A percentile compares a stretch with the other conserved stretches of the same genome.
Conservation (phyloP, 805 yeast species). For the Candida sakaeoensis region DNA sequence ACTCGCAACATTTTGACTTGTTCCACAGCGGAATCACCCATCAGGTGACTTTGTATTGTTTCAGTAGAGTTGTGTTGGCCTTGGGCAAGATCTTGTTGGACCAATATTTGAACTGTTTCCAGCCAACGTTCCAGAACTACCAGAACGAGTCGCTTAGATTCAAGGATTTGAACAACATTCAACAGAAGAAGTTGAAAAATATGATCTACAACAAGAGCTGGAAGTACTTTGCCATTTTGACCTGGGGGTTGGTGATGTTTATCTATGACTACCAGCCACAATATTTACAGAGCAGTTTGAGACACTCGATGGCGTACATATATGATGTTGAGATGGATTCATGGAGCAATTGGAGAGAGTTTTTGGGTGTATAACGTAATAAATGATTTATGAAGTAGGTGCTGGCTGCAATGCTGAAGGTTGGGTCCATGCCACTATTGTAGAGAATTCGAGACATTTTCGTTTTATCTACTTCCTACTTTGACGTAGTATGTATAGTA, state of each 20-base stretch:
- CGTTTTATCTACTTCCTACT: too few relatives aligned
- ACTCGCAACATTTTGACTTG: constrained; percentile 40
- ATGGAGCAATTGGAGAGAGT: constrained; percentile 47
- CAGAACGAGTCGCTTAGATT: constrained; percentile 11
- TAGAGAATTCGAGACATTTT: too few relatives aligned
- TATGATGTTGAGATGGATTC: constrained; percentile 55
- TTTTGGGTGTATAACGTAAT: constrained; percentile 33
- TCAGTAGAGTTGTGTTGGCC: constrained; percentile 65
- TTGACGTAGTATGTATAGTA: too few relatives aligned
- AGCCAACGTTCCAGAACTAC: constrained; percentile 25
- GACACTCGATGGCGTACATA: constrained; percentile 67
- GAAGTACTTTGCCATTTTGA: constrained; percentile 57
- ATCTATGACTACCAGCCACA: constrained; percentile 61
- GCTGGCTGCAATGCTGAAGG: too few relatives aligned
- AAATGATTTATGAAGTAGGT: too few relatives aligned
- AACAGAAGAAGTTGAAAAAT: constrained; percentile 29
- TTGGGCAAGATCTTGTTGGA: constrained; percentile 50
- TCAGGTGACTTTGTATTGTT: constrained; percentile 71
- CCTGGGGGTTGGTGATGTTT: constrained; percentile 75
- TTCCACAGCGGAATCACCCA: constrained; percentile 55
- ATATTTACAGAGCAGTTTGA: constrained; percentile 59
- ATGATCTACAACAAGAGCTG: constrained; percentile 40
- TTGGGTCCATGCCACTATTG: too few relatives aligned
- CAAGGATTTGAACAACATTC: constrained; percentile 26
- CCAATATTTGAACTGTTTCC: constrained; percentile 30